Evolutionary conservation across 2,329 filamentous ascomycete genomes (phyloP).

Genomic region (Coniochaeta ligniaria): DNA sequence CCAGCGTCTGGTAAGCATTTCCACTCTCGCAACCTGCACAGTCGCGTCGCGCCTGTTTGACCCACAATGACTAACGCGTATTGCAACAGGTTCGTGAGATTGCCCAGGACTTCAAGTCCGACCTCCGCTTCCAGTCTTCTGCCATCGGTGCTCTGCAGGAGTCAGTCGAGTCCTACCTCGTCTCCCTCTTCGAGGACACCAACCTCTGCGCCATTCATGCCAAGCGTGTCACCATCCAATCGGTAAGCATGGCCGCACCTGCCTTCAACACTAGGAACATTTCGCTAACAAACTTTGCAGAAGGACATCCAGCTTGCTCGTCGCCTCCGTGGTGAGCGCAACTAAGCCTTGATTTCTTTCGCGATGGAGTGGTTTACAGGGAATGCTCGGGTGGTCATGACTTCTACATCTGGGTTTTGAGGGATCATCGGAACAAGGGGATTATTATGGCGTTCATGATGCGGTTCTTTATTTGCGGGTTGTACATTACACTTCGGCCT

Average conservation of each 20-base stretch:
- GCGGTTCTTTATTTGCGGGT: constrained; percentile 30
- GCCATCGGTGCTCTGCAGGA: constrained; percentile 97
- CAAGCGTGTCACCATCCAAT: constrained; percentile 98
- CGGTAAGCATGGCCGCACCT: constrained; percentile 28
- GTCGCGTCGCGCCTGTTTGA: constrained; percentile 1
- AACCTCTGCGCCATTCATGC: constrained; percentile 98
- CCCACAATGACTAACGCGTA: constrained; percentile 13
- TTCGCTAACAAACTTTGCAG: constrained; percentile 30
- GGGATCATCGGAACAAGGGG: constrained; percentile 24
- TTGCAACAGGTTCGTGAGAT: constrained; percentile 72
- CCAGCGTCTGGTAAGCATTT: constrained; percentile 69
- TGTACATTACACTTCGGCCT: constrained; percentile 33
- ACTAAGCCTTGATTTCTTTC: constrained; percentile 43
- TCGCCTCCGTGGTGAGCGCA: constrained; percentile 88
- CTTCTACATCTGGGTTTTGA: constrained; percentile 16
- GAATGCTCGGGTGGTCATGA: constrained; percentile 23
- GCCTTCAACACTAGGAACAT: constrained; percentile 2
- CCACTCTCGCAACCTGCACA: not conserved
- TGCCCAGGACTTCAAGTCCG: constrained; percentile 89
- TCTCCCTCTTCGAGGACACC: constrained; percentile 97
- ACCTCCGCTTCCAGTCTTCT: constrained; percentile 95
- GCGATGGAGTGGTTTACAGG: constrained; percentile 22
- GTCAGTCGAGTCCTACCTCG: constrained; percentile 97
- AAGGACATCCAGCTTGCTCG: constrained; percentile 98
- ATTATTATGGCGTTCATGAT: constrained; percentile 32